Evolutionary conservation across 257 asterid genomes (phyloP), one percentile per base, ranked within the genome.

Genomic region (Solanum commersonii): DNA sequence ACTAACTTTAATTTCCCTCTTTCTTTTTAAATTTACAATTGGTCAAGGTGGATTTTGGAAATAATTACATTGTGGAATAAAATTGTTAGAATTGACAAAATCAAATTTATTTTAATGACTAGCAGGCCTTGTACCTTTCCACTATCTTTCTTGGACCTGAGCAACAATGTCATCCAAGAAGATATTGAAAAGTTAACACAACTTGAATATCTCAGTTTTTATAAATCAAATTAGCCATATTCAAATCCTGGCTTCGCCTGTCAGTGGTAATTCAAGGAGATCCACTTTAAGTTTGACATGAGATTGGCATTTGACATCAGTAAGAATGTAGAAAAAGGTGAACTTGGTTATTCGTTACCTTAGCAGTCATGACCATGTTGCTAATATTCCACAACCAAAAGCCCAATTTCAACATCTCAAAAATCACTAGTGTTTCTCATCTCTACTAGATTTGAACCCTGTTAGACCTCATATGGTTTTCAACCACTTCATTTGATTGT

Each of bases 381-480:
- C 72, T 1, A n/a, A 11, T 65, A 11, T 11, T 11, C 18, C 11
- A 23, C 15, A 2, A 65, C 4, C 72, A 65, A 11, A 65, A 10
- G 33, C 72, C 14, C 16, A 27, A 65, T 65, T 65, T 65, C 72
- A 65, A 56, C 65, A 2, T 18, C 65, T 56, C 65, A 56, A 18
- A 56, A 56, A 20, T 56, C 65, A 56, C 65, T 20, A 56, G 65
- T 20, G 4, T 23, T 65, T n/a, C 14, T 65, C 13, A 4, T n/a
- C 16, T n/a, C 29, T 60, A 22, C 68, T 60, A 22, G 68, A 60
- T 60, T 20, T 22, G 68, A 60, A 60, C 68, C 68, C 27, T 9
- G 13, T 0, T 0, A n/a, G 8, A 65, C 16, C 33, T n/a, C 29
- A 56, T 5, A 8, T 60, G 29, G 0, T 60, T 60, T 60, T 23